Conservation (phyloP, 225 moss, liverwort and hornwort genomes). For the Lunularia cruciata region DNA sequence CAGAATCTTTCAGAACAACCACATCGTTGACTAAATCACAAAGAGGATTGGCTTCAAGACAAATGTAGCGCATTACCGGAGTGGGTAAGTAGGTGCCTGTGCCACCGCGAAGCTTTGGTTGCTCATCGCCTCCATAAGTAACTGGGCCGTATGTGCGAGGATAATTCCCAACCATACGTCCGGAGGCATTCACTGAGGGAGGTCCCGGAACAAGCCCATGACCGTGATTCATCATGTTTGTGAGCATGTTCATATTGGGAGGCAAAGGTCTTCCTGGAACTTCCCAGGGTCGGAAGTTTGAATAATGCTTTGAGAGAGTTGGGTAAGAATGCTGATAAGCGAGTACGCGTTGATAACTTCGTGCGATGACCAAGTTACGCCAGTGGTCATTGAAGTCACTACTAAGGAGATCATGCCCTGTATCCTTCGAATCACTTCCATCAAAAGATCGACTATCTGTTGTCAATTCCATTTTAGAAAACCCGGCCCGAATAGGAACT, state of each 20-base stretch:
- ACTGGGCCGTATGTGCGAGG: constrained; percentile 38
- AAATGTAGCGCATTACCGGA: constrained; percentile 38
- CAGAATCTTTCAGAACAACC: too few relatives aligned
- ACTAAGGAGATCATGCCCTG: constrained; percentile 43
- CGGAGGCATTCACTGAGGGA: constrained; percentile 28
- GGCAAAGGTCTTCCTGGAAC: constrained; percentile 56
- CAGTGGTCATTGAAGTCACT: constrained; percentile 53
- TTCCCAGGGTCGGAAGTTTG: constrained; percentile 50
- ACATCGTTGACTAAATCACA: neutral
- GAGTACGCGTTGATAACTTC: constrained; percentile 41
- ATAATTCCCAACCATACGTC: constrained; percentile 33
- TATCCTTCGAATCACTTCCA: constrained; percentile 28
- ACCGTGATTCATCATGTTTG: constrained; percentile 33
- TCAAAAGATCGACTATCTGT: constrained; percentile 30
- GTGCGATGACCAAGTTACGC: constrained; percentile 46
- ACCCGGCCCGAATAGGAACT: constrained; percentile 39
- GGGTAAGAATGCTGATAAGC: constrained; percentile 22
- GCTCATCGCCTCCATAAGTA: constrained; percentile 46
- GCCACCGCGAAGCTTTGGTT: constrained; percentile 54
- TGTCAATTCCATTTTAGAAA: constrained; percentile 34
- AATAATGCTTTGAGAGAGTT: constrained; percentile 25
- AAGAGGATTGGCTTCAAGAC: neutral
- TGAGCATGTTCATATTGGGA: constrained; percentile 37
- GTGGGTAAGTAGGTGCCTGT: constrained; percentile 72
- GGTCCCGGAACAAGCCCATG: constrained; percentile 37